Evolutionary conservation across 768 basidiomycete genomes (phyloP).

Genomic region (Pleurotus tuoliensis): DNA sequence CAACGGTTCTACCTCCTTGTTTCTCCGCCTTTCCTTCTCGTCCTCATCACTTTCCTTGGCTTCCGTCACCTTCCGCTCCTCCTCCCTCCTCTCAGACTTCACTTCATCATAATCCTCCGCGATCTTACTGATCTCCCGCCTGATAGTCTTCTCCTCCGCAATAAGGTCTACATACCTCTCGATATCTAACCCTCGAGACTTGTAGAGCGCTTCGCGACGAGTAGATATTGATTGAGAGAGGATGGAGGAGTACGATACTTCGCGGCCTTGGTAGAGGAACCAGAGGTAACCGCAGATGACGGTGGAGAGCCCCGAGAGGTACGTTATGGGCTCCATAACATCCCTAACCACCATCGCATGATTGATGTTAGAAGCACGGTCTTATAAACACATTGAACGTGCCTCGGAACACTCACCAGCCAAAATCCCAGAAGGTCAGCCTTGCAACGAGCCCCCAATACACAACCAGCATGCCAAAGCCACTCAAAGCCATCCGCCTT

Average conservation of each 20-base stretch:
- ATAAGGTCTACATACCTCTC: constrained; percentile 56
- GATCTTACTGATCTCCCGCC: constrained; percentile 52
- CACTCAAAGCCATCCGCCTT: constrained; percentile 50
- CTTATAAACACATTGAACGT: neutral
- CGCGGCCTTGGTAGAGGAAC: constrained; percentile 59
- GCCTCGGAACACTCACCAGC: constrained; percentile 31
- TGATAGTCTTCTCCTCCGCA: constrained; percentile 43
- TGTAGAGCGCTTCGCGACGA: constrained; percentile 53
- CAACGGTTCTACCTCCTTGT: neutral
- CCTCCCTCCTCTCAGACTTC: constrained; percentile 21
- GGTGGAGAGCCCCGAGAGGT: constrained; percentile 57
- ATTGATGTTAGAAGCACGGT: neutral
- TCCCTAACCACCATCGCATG: constrained; percentile 32
- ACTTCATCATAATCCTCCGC: constrained; percentile 57
- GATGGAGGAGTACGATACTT: constrained; percentile 64
- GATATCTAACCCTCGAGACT: constrained; percentile 54
- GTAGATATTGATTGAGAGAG: constrained; percentile 56
- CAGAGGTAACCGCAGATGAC: constrained; percentile 62
- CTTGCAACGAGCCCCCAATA: constrained; percentile 66
- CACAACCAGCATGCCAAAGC: constrained; percentile 52
- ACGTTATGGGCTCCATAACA: constrained; percentile 68
- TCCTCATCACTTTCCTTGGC: constrained; percentile 11
- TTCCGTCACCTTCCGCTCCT: constrained; percentile 21
- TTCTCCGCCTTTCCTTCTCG: constrained; percentile 3
- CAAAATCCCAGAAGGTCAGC: constrained; percentile 62